Base-by-base conservation (phyloP, 2,329 filamentous ascomycete species). In the Aspergillus quadricinctus region DNA sequence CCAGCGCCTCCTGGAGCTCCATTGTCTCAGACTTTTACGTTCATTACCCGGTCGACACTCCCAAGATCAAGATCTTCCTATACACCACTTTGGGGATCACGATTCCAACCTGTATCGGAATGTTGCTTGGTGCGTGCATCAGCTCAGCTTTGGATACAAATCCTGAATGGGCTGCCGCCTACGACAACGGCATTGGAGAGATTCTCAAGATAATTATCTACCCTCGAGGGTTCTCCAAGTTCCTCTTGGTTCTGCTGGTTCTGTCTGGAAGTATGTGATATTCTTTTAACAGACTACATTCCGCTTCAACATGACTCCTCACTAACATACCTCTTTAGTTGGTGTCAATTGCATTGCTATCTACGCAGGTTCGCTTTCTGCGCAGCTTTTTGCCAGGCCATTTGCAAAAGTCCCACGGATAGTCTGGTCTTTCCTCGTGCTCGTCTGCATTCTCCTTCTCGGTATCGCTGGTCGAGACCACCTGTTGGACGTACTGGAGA, bases 21-120 rank as follows among this genome's bases (percentile, higher is more conserved):
- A 77, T 80, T 50, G 57, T 58, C 17, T 73, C 72, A 7, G 77
- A 79, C 59, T 79, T 76, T 61, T 79, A 78, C 53, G 76, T 77
- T 28, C 78, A 81, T 56, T 80, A 80, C 56, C 77, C 77, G 0
- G 74, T 76, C 56, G 67, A 78, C 56, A 77, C 77, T 9, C 76
- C 75, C 53, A 73, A 73, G 51, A 64, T 74, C 61, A 79, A 79
- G 64, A 75, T 80, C 37, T 82, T 81, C 61, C 49, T 79, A 35
- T 69, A 81, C 68, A 81, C 78, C 1, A 76, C 72, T 2, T 69
- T 78, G 46, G 80, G 79, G 23, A 78, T 81, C 60, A 70, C 70
- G 10, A 69, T 81, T 10, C 79, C 79, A 0, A 82, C 79, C 0
- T 77, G 73, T 45, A 74, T 82, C 52, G 78, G 78, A 50, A 79